Evolutionary conservation across 2,329 filamentous ascomycete genomes (phyloP).

Genomic region (Mycosphaerella sp.): DNA sequence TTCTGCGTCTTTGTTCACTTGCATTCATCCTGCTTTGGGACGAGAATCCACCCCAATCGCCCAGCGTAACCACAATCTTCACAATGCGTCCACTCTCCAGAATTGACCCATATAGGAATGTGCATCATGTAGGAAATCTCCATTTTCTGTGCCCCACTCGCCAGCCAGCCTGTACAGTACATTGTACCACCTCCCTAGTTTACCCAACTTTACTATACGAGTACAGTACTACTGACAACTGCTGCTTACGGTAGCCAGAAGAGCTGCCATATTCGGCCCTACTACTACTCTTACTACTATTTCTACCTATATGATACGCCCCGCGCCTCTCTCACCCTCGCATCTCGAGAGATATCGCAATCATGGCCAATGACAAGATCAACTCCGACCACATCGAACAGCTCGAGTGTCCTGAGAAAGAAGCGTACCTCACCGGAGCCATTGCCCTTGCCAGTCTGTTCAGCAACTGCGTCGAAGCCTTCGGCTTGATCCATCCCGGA

Average conservation of each 20-base stretch:
- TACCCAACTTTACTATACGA: neutral
- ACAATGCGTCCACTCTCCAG: no score
- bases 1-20: neutral
- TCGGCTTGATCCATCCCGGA: constrained; percentile 41
- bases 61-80: no score
- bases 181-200: no score
- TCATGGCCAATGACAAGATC: constrained; percentile 21
- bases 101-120: no score
- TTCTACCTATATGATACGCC: no score
- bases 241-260: neutral
- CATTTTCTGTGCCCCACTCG: no score
- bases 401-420: constrained; percentile 25
- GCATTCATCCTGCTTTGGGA: neutral
- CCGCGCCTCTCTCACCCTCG: neutral
- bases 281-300: neutral
- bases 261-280: neutral
- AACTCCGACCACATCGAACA: constrained; percentile 23
- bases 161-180: no score
- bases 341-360: neutral
- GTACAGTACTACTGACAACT: neutral
- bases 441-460: constrained; percentile 42
- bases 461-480: constrained; percentile 45
- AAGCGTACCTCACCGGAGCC: constrained; percentile 36
- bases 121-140: no score
- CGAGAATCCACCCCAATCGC: no score